A percentile compares a stretch with the other conserved stretches of the same genome.
Evolutionary conservation across 208 protist genomes (phyloP).

Genomic region (Acanthamoeba culbertsoni): DNA sequence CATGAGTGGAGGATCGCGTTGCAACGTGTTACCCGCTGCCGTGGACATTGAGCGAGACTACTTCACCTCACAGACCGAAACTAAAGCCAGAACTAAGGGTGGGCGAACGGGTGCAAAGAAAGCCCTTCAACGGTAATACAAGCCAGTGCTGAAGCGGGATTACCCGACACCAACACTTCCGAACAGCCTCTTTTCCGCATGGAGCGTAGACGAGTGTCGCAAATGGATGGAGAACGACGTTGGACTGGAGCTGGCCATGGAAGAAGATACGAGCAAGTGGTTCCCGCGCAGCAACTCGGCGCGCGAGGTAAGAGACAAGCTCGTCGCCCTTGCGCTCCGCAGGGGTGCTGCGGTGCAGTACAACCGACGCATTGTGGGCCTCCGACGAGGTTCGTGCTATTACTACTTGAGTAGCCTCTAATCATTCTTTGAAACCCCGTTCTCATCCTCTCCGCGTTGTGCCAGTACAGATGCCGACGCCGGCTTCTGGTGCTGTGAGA

Average conservation of each 20-base stretch:
- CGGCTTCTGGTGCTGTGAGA: neutral
- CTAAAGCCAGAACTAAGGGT: neutral
- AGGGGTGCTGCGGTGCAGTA: neutral
- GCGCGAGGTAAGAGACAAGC: constrained; percentile 45
- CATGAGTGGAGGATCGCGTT: constrained; percentile 61
- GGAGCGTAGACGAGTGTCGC: constrained; percentile 49
- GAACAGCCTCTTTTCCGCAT: constrained; percentile 35
- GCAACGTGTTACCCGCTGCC: constrained; percentile 44
- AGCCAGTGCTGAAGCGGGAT: neutral
- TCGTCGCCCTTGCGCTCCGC: neutral
- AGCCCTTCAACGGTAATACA: neutral
- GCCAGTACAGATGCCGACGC: neutral
- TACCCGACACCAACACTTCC: neutral
- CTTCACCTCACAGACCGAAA: constrained; percentile 23
- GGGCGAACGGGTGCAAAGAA: neutral
- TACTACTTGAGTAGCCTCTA: neutral
- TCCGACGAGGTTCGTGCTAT: neutral
- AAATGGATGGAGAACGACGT: constrained; percentile 37
- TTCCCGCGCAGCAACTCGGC: constrained; percentile 60
- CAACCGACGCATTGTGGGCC: neutral
- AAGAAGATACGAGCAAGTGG: constrained; percentile 57
- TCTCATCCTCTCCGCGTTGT: neutral
- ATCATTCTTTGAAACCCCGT: no score
- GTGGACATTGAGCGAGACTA: constrained; percentile 53
- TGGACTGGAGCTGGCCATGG: constrained; percentile 32